Conservation (phyloP, 176 grass and related monocot genomes). For the bread wheat (Triticum aestivum) region DNA sequence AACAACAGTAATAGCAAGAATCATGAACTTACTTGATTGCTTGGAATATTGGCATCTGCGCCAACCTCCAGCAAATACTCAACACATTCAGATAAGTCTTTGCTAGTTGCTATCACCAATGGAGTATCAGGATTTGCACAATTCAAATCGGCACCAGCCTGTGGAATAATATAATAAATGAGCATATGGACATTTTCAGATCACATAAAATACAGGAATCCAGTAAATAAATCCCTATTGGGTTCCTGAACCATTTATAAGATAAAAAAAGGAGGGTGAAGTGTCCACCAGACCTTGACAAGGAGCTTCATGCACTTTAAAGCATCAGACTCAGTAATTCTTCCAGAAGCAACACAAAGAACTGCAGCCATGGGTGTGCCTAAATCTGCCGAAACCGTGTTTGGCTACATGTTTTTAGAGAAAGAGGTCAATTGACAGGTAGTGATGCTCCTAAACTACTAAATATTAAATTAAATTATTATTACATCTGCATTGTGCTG, state of each 20-base stretch:
- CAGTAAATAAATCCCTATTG: not conserved
- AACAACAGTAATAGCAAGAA: not conserved
- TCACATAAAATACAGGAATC: not conserved
- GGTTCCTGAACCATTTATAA: not conserved
- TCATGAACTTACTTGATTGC: conserved; percentile 7
- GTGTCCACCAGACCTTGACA: conserved; percentile 13
- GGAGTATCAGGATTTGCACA: conserved; percentile 29
- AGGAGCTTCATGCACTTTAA: conserved; percentile 39
- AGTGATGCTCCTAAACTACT: not conserved
- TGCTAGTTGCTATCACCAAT: conserved; percentile 33
- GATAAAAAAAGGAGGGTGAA: not conserved
- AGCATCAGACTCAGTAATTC: conserved; percentile 11
- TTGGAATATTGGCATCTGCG: conserved; percentile 37
- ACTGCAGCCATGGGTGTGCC: conserved; percentile 24
- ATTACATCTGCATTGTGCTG: conserved; percentile 44
- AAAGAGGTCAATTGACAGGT: not conserved
- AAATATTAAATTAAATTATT: conserved; percentile 11
- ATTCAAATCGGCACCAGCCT: conserved; percentile 48
- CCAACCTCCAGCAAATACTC: conserved; percentile 28
- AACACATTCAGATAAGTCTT: conserved; percentile 27
- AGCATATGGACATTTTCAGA: not conserved
- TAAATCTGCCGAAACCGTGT: not conserved
- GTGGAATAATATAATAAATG: not conserved
- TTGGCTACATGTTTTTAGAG: conserved; percentile 21
- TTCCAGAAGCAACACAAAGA: conserved; percentile 34